Evolutionary conservation across 2,329 filamentous ascomycete species (phyloP), one percentile per base, ranked within the genome.

Genomic region (Alternaria consortialis): DNA sequence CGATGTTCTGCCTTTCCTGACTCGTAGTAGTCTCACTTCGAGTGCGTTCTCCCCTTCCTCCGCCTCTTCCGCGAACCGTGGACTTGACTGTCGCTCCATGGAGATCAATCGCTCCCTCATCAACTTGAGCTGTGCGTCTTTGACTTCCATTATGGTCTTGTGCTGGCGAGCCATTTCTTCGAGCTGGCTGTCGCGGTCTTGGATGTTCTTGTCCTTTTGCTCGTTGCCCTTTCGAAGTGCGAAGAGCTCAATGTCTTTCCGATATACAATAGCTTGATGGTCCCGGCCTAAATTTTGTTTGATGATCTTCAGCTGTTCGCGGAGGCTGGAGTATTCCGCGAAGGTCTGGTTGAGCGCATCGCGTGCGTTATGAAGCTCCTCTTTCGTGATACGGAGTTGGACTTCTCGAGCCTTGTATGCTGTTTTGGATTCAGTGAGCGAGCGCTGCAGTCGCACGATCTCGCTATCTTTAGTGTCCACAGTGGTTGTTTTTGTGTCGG

Each of bases 191-290:
- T 78, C 73, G 43, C 65, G 70, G 3, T 77, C 74, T 29, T 69
- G 70, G 52, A 77, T 72, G 44, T 66, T 62, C 56, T 64, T 73
- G 53, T 78, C 75, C 53, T 77, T 77, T 47, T 76, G 74, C 42
- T 77, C 74, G 58, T 73, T 76, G 17, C 67, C 71, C 58, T 78
- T 78, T 2, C 75, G 72, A 9, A 77, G 66, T 6, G 75, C 75
- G 63, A 78, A 78, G 15, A 78, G 62, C 51, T 78, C 75, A 46
- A 78, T 78, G 48, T 78, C 75, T 48, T 77, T 78, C 20, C 75
- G 69, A 48, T 78, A 78, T 52, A 77, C 58, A 42, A 73, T 60
- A 12, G 74, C 66, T 61, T 78, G 75, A 20, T 78, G 75, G 27
- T 77, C 70, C 3, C 71, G 70, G 25, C 66, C 73, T 27, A 77